Evolutionary conservation across 2,329 filamentous ascomycete species (phyloP), one percentile per base, ranked within the genome.

Genomic region (Ophiognomonia clavigignenti-juglandacearum): DNA sequence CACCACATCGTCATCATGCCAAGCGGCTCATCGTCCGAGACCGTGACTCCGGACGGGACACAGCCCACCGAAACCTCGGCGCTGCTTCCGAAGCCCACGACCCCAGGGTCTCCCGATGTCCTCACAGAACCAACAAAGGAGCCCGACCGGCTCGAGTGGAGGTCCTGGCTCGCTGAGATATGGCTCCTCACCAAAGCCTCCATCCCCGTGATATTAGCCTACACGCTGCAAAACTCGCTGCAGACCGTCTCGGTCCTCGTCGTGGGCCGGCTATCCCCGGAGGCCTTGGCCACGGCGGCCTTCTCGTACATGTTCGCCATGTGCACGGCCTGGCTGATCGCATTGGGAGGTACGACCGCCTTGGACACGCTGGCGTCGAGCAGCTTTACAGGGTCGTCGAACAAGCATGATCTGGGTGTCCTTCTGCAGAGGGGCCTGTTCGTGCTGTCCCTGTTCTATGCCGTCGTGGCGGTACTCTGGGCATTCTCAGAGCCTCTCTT

Each of bases 241-340:
- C 89, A 95, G 61, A 95, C 89, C 0, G 62, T 86, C 2, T 93
- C 88, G 0, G 86, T 95, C 4, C 69, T 95, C 38, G 83, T 95
- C 31, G 88, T 88, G 3, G 89, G 89, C 9, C 82, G 87, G 3
- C 70, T 89, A 0, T 91, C 86, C 0, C 84, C 89, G 1, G 85
- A 93, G 63, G 82, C 88, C 2, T 70, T 95, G 6, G 87, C 89
- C 0, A 87, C 85, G 0, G 85, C 88, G 1, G 88, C 89, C 0
- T 95, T 95, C 59, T 87, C 86, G 2, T 92, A 93, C 70, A 95
- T 95, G 89, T 95, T 95, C 57, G 89, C 89, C 45, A 90, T 92
- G 86, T 83, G 86, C 19, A 89, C 88, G 1, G 89, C 83, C 0
- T 95, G 89, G 88, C 76, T 95, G 31, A 86, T 95, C 50, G 89